Evolutionary conservation across 495 filamentous ascomycete species (phyloP), one percentile per base, ranked within the genome.

Genomic region (Podospora australis): DNA sequence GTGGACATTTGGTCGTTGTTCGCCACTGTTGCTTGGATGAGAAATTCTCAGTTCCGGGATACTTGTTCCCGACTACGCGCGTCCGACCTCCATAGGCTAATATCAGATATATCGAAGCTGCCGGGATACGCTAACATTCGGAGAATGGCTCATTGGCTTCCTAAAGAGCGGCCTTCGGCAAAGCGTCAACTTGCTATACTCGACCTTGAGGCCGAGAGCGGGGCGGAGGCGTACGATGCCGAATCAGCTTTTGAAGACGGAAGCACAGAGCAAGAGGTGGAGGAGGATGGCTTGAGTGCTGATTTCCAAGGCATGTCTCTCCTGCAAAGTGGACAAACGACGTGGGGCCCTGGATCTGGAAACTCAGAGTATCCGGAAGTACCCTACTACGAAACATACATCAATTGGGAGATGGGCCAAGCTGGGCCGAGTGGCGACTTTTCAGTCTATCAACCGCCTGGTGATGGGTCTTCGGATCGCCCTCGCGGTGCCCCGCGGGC

Each of bases 1-100:
- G 49, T 64, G 20, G 71, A 73, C 43, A 59, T 73, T 9, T 74
- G 65, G 67, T 68, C 66, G 3, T 55, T 73, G 2, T 74, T 67
- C 41, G 63, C 70, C 34, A 74, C 69, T 1, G 51, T 67, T 22
- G 47, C 68, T 4, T 71, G 66, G 66, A 53, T 56, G 25, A 43
- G 52, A 10, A 55, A 65, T 2, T 6, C 24, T 1, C 26, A 46
- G 5, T 69, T 69, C 46, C 52, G 59, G 6, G 16, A 24, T 2
- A 8, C 5, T 2, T 63, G 60, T 16, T 28, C 40, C 2, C 8
- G 46, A 19, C 23, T 50, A 28, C 32, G 47, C 2, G 58, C 48
- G 0, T 29, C 39, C 5, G 29, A 61, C 2, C 45, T 66, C 13
- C 60, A 66, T 36, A 9, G 17, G 0, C 55, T 53, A 51, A 47